Conservation (phyloP, 2,329 filamentous ascomycete species). For the Fusarium nelsonii region DNA sequence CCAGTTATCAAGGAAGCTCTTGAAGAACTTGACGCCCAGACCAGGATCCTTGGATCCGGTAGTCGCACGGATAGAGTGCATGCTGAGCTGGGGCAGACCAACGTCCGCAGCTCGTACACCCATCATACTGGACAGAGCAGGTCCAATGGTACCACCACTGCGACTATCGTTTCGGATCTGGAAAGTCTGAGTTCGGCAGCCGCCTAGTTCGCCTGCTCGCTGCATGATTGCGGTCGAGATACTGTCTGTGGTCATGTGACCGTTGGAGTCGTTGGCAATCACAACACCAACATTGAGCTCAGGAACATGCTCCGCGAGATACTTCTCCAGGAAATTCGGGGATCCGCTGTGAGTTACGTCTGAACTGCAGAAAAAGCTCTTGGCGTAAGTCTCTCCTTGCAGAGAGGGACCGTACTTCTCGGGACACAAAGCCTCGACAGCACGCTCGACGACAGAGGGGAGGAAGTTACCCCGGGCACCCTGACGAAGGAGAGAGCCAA, state of each 20-base stretch:
- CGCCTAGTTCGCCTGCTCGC: slow-evolving; percentile 80
- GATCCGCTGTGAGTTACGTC: slow-evolving; percentile 96
- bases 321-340: slow-evolving; percentile 89
- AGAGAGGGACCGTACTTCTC: slow-evolving; percentile 68
- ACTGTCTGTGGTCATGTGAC: slow-evolving; percentile 95
- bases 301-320: slow-evolving; percentile 87
- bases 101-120: slow-evolving; percentile 88
- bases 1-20: slow-evolving; percentile 88
- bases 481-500: slow-evolving; percentile 90
- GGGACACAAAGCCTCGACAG: slow-evolving; percentile 76
- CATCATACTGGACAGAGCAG: slow-evolving; percentile 83
- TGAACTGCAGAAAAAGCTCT: slow-evolving; percentile 89
- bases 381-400: slow-evolving; percentile 80
- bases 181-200: slow-evolving; percentile 83
- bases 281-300: slow-evolving; percentile 89
- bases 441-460: slow-evolving; percentile 81
- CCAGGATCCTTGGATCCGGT: slow-evolving; percentile 89
- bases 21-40: slow-evolving; percentile 87
- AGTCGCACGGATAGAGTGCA: slow-evolving; percentile 93
- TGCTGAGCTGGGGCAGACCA: slow-evolving; percentile 90
- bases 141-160: slow-evolving; percentile 94
- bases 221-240: slow-evolving; percentile 85
- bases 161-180: slow-evolving; percentile 94
- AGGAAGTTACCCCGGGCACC: slow-evolving; percentile 92
- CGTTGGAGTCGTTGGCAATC: slow-evolving; percentile 85